These are phyloP conservation scores for Sugiyamaella neomexicana DNA, from an alignment of 1,139 yeast genomes.

Conservation along the genomic window DNA sequence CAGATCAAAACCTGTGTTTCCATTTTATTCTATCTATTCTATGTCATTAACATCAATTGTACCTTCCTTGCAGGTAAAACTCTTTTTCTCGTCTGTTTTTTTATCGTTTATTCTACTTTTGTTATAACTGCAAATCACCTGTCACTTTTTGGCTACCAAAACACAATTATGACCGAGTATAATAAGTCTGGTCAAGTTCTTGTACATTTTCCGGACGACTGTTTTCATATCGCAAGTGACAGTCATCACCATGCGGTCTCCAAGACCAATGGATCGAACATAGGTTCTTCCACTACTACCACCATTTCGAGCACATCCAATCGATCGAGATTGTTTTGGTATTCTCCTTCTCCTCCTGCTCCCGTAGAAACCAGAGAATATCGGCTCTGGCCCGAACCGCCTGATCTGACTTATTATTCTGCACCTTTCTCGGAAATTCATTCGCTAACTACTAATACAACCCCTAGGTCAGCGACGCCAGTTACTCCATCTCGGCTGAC, in stretches of 20 bases:
- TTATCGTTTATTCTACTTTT: too few species aligned
- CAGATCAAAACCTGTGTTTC: background rate
- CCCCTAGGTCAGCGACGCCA: background rate
- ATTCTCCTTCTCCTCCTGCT: background rate
- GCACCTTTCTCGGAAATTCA: background rate
- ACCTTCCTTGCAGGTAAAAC: background rate
- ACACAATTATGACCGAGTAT: background rate
- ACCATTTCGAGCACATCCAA: background rate
- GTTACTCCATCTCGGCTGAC: background rate
- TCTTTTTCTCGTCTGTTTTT: too few species aligned
- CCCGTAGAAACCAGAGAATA: background rate
- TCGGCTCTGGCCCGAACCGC: slow-evolving; percentile 10
- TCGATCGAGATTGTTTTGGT: background rate
- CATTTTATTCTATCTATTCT: too few species aligned
- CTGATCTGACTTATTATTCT: background rate
- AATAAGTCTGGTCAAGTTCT: background rate
- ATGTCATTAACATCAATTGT: background rate
- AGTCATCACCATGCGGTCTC: too few species aligned
- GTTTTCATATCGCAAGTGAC: too few species aligned
- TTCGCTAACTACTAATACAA: background rate
- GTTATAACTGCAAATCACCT: too few species aligned
- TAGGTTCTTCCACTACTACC: too few species aligned
- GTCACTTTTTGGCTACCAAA: too few species aligned
- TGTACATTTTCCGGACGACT: too few species aligned
- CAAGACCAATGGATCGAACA: too few species aligned